Percentiles rank a stretch among this genome's conserved stretches.
These are phyloP conservation scores for Adansonia rubrostipa DNA, from an alignment of 441 rosid genomes.

Conservation along the genomic window DNA sequence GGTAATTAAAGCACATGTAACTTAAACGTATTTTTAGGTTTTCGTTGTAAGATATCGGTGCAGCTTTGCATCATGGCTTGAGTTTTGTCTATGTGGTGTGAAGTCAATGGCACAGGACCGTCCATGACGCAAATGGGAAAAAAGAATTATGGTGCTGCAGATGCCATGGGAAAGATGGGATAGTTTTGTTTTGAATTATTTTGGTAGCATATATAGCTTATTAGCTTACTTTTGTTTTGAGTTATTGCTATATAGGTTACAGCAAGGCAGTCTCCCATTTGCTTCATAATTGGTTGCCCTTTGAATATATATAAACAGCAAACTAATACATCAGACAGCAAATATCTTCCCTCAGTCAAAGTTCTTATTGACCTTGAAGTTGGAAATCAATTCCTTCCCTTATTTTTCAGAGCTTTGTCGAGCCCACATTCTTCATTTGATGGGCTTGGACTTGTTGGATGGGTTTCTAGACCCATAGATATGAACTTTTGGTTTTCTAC, in stretches of 20 bases:
- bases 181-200: too few species aligned
- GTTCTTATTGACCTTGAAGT: too few species aligned
- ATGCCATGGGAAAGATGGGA: too few species aligned
- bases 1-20: too few species aligned
- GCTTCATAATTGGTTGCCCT: slow-evolving; percentile 54
- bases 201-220: too few species aligned
- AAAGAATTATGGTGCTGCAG: too few species aligned
- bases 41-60: not conserved
- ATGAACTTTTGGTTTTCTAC: not conserved
- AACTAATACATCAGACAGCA: slow-evolving; percentile 77
- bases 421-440: not conserved
- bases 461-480: not conserved
- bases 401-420: not conserved
- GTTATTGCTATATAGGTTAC: too few species aligned
- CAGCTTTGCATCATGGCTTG: not conserved
- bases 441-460: not conserved
- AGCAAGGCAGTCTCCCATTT: too few species aligned
- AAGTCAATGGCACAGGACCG: not conserved
- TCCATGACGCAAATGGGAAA: too few species aligned
- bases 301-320: slow-evolving; percentile 69
- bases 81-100: not conserved
- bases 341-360: slow-evolving; percentile 75
- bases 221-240: too few species aligned
- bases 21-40: too few species aligned
- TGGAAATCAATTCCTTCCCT: not conserved